Evolutionary conservation across 257 asterid genomes (phyloP).

Genomic region (Solanum tarapatanum): DNA sequence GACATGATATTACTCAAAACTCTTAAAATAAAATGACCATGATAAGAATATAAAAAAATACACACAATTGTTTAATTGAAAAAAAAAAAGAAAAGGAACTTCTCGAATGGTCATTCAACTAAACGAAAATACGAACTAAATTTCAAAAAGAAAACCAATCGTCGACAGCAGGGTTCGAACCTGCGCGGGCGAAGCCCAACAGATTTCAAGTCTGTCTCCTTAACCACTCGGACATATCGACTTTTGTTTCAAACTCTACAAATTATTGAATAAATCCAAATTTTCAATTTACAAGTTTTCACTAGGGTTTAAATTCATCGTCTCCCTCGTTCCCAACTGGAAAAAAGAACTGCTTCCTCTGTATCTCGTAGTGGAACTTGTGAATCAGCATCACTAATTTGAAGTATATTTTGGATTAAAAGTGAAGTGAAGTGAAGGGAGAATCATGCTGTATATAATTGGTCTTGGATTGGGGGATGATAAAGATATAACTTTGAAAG

Average conservation of each 20-base stretch:
- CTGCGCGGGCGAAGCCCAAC: conserved; percentile 90
- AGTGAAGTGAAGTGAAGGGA: neutral
- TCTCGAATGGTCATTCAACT: neutral
- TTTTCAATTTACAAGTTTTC: neutral
- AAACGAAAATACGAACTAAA: neutral
- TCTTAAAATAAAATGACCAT: neutral
- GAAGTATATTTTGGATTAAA: neutral
- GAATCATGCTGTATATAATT: conserved; percentile 51
- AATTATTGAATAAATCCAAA: rapidly evolving
- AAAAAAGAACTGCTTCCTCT: neutral
- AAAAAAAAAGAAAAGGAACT: neutral
- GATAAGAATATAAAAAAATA: neutral
- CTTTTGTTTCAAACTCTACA: neutral
- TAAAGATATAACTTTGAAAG: conserved; percentile 73
- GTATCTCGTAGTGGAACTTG: neutral
- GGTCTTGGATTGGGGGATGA: conserved; percentile 90
- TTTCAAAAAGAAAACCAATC: neutral
- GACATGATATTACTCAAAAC: neutral
- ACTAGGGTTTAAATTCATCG: neutral
- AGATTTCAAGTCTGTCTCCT: conserved; percentile 95
- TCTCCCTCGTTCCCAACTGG: neutral
- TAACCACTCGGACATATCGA: conserved; percentile 95
- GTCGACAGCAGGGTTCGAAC: conserved; percentile 82
- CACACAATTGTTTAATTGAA: neutral
- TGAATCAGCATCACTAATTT: neutral